Conservation (phyloP, 2,329 filamentous ascomycete species). For the Stachybotrys echinatus region DNA sequence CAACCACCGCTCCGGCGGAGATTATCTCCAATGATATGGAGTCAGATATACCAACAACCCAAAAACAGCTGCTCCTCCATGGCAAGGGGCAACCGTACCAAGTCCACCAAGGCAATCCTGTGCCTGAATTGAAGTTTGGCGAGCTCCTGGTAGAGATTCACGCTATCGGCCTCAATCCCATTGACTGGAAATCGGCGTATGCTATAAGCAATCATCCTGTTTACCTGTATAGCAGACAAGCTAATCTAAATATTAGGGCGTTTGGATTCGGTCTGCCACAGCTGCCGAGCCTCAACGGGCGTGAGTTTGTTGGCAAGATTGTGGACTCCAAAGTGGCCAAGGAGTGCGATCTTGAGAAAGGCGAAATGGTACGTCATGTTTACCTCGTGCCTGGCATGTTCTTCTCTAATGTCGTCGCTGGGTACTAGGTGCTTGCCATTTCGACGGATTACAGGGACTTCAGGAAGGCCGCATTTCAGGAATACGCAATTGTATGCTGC, state of each 20-base stretch:
- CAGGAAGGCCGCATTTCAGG: constrained; percentile 66
- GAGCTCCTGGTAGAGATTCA: constrained; percentile 60
- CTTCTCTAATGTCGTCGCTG: neutral
- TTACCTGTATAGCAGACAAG: too few relatives aligned
- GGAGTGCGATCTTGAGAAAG: constrained; percentile 21
- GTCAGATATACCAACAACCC: constrained; percentile 18
- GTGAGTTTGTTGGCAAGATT: neutral
- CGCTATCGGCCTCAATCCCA: constrained; percentile 68
- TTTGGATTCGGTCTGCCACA: neutral
- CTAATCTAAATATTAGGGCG: too few relatives aligned
- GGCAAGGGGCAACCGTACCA: constrained; percentile 44
- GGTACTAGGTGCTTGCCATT: constrained; percentile 51
- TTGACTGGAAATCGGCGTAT: constrained; percentile 71
- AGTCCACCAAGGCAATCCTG: constrained; percentile 33
- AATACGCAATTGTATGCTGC: constrained; percentile 60
- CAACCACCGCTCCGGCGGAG: neutral
- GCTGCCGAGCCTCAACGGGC: neutral
- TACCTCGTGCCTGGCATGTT: too few relatives aligned
- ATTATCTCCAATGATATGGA: neutral
- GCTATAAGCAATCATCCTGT: constrained; percentile 25
- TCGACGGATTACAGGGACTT: constrained; percentile 71
- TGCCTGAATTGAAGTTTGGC: constrained; percentile 31
- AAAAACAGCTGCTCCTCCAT: constrained; percentile 45
- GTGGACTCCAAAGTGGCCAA: neutral
- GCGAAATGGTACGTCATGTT: constrained; percentile 42